Percentiles rank a stretch among this genome's conserved stretches.
Evolutionary conservation across 73 alveolate genomes (phyloP).

Genomic region (Durusdinium trenchii): DNA sequence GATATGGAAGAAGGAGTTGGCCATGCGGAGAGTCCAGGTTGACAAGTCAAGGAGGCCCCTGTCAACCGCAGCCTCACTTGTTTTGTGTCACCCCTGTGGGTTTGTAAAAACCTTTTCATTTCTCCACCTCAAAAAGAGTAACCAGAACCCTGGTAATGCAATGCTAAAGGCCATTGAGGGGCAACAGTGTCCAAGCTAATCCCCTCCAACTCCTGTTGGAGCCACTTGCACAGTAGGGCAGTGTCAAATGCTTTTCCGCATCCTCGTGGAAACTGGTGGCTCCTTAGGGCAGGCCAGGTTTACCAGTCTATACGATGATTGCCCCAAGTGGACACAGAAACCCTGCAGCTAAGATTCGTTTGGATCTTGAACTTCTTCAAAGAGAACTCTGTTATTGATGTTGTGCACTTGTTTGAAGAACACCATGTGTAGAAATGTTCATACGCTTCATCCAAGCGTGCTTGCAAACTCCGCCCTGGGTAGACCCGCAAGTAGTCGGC

Average conservation of each 20-base stretch:
- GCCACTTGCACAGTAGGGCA: constrained; percentile 1
- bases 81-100: background rate
- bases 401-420: background rate
- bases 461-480: background rate
- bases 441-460: background rate
- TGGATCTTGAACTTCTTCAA: constrained; percentile 23
- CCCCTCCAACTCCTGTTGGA: background rate
- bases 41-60: background rate
- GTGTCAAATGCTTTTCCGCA: constrained; percentile 3
- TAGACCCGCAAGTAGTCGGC: background rate
- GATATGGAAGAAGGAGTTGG: constrained; percentile 30
- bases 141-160: no score
- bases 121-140: background rate
- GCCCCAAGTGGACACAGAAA: background rate
- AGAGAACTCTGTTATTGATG: background rate
- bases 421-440: background rate
- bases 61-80: background rate
- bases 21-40: background rate
- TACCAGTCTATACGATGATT: background rate
- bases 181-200: background rate
- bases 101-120: no score
- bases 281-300: background rate
- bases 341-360: background rate
- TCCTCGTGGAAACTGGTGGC: background rate
- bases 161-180: no score